Percentiles rank a stretch among this genome's conserved stretches.
These are phyloP conservation scores for Phytophthora citricola DNA, from an alignment of 352 stramenopile species.

Conservation along the genomic window DNA sequence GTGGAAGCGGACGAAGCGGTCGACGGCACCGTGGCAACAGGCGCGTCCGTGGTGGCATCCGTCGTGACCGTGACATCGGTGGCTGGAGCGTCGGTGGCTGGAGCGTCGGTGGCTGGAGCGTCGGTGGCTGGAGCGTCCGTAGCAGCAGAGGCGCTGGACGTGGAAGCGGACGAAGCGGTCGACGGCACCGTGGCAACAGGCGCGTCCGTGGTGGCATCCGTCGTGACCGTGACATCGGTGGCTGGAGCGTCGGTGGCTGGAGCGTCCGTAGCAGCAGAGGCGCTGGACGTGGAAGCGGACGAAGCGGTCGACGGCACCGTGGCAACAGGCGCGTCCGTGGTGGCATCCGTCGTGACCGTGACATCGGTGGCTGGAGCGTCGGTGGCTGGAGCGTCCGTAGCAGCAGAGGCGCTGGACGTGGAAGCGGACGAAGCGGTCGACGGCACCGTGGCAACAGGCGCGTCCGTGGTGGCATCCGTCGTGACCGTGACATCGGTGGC, in stretches of 20 bases:
- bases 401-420: neutral
- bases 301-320: neutral
- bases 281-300: no score
- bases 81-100: neutral
- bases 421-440: neutral
- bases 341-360: neutral
- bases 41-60: conserved; percentile 3
- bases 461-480: conserved; percentile 2
- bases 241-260: neutral
- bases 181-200: neutral
- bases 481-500: neutral
- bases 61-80: neutral
- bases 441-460: neutral
- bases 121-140: neutral
- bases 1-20: neutral
- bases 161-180: neutral
- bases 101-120: neutral
- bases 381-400: neutral
- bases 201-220: conserved; percentile 1
- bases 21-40: neutral
- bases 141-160: neutral
- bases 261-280: neutral
- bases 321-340: neutral
- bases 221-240: neutral
- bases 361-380: neutral